These are phyloP conservation scores for Coffea eugenioides DNA, from an alignment of 257 asterid species.

Conservation along the genomic window DNA sequence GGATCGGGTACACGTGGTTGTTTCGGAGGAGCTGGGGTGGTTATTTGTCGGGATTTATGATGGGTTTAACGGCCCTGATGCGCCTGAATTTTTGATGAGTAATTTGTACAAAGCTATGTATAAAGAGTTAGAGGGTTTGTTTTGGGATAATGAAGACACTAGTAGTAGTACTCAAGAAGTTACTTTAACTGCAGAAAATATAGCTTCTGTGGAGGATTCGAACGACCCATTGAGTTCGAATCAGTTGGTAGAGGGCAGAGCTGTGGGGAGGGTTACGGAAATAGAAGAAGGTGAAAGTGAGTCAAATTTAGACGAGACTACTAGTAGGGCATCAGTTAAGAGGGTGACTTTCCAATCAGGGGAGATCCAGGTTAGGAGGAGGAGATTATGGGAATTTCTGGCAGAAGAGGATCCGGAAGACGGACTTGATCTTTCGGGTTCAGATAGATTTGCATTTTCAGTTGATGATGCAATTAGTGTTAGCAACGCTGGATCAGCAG, in stretches of 20 bases:
- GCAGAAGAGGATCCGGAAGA: slow-evolving; percentile 80
- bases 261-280: slow-evolving; percentile 8
- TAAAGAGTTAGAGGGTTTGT: slow-evolving; percentile 85
- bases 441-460: slow-evolving; percentile 91
- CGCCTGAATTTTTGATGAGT: slow-evolving; percentile 93
- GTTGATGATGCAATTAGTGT: slow-evolving; percentile 90
- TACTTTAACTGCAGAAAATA: slow-evolving; percentile 38
- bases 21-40: slow-evolving; percentile 97
- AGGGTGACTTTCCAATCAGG: slow-evolving; percentile 73
- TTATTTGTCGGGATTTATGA: slow-evolving; percentile 93
- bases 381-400: slow-evolving; percentile 88
- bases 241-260: slow-evolving; percentile 1
- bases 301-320: slow-evolving; percentile 19
- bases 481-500: slow-evolving; percentile 74
- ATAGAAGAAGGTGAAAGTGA: slow-evolving; percentile 25
- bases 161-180: slow-evolving; percentile 30
- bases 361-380: slow-evolving; percentile 69
- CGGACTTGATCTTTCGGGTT: slow-evolving; percentile 95
- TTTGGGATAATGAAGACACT: slow-evolving; percentile 70
- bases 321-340: slow-evolving; percentile 33
- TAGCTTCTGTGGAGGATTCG: slow-evolving; percentile 28
- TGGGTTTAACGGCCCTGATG: slow-evolving; percentile 98
- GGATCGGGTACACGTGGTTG: slow-evolving; percentile 96
- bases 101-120: slow-evolving; percentile 82
- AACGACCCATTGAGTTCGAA: slow-evolving; percentile 24